Base-by-base conservation (phyloP, 495 filamentous ascomycete species). In the Daldinia decipiens region DNA sequence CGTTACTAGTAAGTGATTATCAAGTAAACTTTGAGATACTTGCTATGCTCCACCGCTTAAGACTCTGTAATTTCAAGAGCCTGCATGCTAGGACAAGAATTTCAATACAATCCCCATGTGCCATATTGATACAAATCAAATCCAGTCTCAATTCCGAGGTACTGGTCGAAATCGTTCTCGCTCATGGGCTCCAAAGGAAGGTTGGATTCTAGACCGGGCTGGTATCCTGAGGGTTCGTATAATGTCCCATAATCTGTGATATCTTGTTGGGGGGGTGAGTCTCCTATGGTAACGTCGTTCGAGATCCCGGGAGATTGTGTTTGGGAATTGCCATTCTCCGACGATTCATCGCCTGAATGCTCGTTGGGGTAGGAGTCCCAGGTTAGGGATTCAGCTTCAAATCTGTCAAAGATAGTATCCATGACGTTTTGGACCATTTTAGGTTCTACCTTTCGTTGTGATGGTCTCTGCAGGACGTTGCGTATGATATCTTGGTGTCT, bases 401-500 rank as follows among this genome's bases (percentile, higher is more conserved):
- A 47, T 12, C 19, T 8, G 8, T 47, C 43, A 5, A 47, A 47
- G 19, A 47, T 21, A 17, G 9, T 15, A 5, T 47, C 43, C 43
- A 47, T 47, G 17, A 47, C 11, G 3, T 4, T 24, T 52, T 43
- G 24, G 26, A 62, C 43, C 2, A 31, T 43, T 3, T 62, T 15
- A 0, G 40, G 13, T 12, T 59, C 34, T 5, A 34, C 11, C 36
- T 27, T 26, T 26, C 15, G 17, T 2, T 40, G 34, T 19, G 52
- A 43, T 1, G 52, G 34, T 3, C 5, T 13, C 8, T 52, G 31
- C 1, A 21, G 43, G 29, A 3, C 34, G 12, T 24, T 15, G 5
- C 5, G 5, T 36, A 58, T 57, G 31, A 63, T 68, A 13, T 62
- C 31, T 0, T 6, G 32, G 15, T 29, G 24, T 19, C 21, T 59